phyloP scores from a whole-genome alignment of 306 rosid species.

The Cucurbita ficifolia region DNA sequence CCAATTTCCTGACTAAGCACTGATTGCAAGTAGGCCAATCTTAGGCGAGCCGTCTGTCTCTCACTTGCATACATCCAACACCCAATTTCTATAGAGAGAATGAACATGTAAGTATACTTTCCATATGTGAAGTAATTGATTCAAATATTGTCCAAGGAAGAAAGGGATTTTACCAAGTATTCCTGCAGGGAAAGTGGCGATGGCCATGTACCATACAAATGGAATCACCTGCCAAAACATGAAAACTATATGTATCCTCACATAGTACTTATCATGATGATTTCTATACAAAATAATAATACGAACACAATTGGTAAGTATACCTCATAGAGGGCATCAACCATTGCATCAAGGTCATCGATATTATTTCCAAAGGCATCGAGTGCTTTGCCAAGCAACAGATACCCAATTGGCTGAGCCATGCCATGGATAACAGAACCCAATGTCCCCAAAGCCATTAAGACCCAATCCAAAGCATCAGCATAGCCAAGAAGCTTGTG shows the following conservation, averaged over 20 bases:
- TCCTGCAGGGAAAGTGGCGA: constrained; percentile 90
- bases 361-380: constrained; percentile 58
- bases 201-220: constrained; percentile 88
- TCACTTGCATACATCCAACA: constrained; percentile 91
- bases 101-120: not conserved
- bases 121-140: not conserved
- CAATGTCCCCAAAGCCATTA: constrained; percentile 50
- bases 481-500: constrained; percentile 52
- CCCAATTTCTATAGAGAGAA: constrained; percentile 36
- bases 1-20: constrained; percentile 71
- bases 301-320: not conserved
- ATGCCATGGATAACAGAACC: constrained; percentile 79
- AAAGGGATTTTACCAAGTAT: constrained; percentile 37
- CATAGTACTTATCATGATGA: too few relatives aligned
- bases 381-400: constrained; percentile 67
- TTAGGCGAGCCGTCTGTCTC: constrained; percentile 46
- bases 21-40: constrained; percentile 55
- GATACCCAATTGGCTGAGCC: constrained; percentile 76
- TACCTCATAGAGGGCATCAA: constrained; percentile 56
- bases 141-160: not conserved
- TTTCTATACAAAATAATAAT: too few relatives aligned
- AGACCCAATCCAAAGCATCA: constrained; percentile 51
- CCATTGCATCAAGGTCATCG: constrained; percentile 35
- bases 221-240: constrained; percentile 46
- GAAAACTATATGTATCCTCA: not conserved